Evolutionary conservation across 768 basidiomycete genomes (phyloP), one percentile per base, ranked within the genome.

Genomic region (Ramaria rubella): DNA sequence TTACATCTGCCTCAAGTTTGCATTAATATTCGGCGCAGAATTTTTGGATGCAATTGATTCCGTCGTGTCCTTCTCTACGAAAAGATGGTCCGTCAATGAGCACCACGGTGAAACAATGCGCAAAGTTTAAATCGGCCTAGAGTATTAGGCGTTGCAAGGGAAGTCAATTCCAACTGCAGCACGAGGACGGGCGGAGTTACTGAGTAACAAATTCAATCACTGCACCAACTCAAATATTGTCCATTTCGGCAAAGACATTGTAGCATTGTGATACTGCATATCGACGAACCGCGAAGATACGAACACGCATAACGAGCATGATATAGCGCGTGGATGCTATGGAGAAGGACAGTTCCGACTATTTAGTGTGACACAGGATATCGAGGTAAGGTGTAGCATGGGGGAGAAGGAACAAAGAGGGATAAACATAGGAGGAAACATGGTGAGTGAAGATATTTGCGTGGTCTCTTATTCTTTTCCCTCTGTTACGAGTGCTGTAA

Each of bases 401-500:
- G 23, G 27, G 29, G 31, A 51, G 24, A 23, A 51, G 27, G 33
- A 51, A 36, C 24, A 51, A 31, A 36, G 19, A n/a, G 33, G 34
- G 33, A 51, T 31, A 51, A 51, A 51, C 33, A 21, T 31, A 33
- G 5, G 49, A 23, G 31, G 23, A 36, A 51, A 51, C 21, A 19
- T 12, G 46, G 46, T 33, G 49, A 36, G 49, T n/a, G 19, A 51
- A 15, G 31, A 23, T 51, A 33, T 30, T n/a, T 51, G 31, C 6
- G 33, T 15, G 30, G 33, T 49, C 1, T 46, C 26, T 24, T 56
- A 29, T 24, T 56, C 44, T 17, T 45, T 12, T 2, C 24, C 21
- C 15, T 56, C 55, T 4, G 29, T 29, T 29, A 29, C 55, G 26
- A 56, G 55, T 7, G 74, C 79, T 68, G 85, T 86, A 33, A 89